Base-by-base conservation (phyloP, 2,329 filamentous ascomycete genomes). In the Emergomyces africanus region DNA sequence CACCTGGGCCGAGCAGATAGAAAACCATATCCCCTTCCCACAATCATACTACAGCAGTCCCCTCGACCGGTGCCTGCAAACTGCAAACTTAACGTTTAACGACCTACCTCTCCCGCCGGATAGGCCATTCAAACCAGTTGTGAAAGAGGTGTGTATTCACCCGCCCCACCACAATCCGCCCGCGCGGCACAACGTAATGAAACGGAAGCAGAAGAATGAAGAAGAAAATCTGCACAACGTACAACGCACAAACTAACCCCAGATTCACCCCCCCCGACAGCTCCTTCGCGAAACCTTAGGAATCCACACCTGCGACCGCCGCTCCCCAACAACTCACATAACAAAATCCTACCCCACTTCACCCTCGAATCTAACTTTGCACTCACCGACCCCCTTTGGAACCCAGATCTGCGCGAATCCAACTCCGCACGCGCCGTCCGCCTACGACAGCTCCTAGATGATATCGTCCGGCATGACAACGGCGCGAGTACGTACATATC, bases 231-330 rank as follows among this genome's bases (percentile, higher is more conserved):
- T 3, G 12, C 3, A 14, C n/a, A n/a, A n/a, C n/a, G n/a, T n/a
- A n/a, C n/a, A 30, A 5, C 28, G 15, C 4, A 49, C 5, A 49
- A 33, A 28, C 39, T 42, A 57, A n/a, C 28, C n/a, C 33, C 28
- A 50, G 39, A 5, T 30, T 33, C 30, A 2, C 49, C 30, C 18
- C 4, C n/a, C 30, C 10, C 76, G 5, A 37, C 55, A 75, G 73
- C 70, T 79, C 42, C 73, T 85, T 44, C 75, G 83, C 14, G 83
- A 86, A 70, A 79, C 79, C 0, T 76, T 84, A 57, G 81, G 81
- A 20, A 75, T 81, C 33, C 83, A 85, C 67, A 85, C 83, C 0
- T 86, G 83, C 67, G 81, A 85, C 68, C 76, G 78, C 15, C 76
- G 83, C 10, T 79, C 77, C 44, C 73, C 69, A 61, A 76, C 73